A percentile compares a stretch with the other conserved stretches of the same genome.
These are phyloP conservation scores for Heterobasidion irregulare DNA, from an alignment of 1,284 basidiomycete genomes.

Conservation along the genomic window DNA sequence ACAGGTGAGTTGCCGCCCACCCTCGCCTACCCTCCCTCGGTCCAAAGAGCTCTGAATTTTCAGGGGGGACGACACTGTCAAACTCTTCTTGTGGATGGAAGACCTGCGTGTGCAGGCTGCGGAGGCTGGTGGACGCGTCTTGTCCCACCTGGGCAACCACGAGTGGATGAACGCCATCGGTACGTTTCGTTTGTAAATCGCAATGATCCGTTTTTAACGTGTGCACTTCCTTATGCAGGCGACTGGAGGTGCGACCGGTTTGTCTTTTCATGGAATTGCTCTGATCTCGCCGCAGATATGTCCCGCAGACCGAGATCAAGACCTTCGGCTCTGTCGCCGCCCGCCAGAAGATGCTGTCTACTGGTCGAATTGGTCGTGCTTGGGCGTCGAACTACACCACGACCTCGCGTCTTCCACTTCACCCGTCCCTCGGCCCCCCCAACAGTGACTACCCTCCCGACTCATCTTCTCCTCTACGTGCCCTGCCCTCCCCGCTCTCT, in stretches of 20 bases:
- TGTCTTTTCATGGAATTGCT: not conserved
- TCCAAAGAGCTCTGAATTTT: slow-evolving; percentile 5
- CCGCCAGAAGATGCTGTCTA: slow-evolving; percentile 65
- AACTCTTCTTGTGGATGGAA: slow-evolving; percentile 79
- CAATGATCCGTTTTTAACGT: not conserved
- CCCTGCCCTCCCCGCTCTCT: slow-evolving; percentile 37
- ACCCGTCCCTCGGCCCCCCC: slow-evolving; percentile 58
- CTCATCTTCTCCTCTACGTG: slow-evolving; percentile 11
- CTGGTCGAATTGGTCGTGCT: slow-evolving; percentile 72
- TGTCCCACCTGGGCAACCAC: slow-evolving; percentile 84
- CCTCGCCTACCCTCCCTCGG: not conserved
- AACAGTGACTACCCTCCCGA: slow-evolving; percentile 62
- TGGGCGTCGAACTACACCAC: slow-evolving; percentile 87
- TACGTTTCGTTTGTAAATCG: slow-evolving; percentile 1
- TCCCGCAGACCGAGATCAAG: slow-evolving; percentile 69
- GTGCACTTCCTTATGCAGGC: slow-evolving; percentile 27
- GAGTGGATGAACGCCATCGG: slow-evolving; percentile 88
- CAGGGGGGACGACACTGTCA: slow-evolving; percentile 82
- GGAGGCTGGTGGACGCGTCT: slow-evolving; percentile 58
- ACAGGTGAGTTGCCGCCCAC: slow-evolving; percentile 42
- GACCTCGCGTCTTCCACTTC: slow-evolving; percentile 73
- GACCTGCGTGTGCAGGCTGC: slow-evolving; percentile 69
- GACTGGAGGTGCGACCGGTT: slow-evolving; percentile 69
- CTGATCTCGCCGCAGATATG: slow-evolving; percentile 49
- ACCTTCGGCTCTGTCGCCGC: slow-evolving; percentile 68